phyloP scores from a whole-genome alignment of 2,329 filamentous ascomycete genomes.

The Fusarium domesticum region DNA sequence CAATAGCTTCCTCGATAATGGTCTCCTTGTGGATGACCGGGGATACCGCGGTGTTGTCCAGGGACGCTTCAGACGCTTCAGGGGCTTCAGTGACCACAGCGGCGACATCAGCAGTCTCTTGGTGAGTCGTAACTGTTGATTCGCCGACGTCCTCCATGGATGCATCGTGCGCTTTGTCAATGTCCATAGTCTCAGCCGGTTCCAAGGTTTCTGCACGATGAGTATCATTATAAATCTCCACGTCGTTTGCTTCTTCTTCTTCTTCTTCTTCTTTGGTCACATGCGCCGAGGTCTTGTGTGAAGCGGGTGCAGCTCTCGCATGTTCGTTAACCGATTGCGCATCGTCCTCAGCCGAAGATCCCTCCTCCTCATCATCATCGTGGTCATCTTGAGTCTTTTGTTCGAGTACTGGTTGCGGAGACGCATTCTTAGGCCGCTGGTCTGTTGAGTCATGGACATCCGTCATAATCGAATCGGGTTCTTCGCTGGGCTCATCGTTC shows the following conservation, averaged over 20 bases:
- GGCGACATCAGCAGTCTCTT: constrained; percentile 11
- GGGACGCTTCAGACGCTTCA: constrained; percentile 7
- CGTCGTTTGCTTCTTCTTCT: neutral
- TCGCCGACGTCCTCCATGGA: neutral
- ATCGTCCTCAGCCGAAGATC: constrained; percentile 1
- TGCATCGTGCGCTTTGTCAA: constrained; percentile 13
- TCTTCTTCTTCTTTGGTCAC: neutral
- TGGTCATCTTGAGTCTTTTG: neutral
- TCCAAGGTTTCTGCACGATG: constrained; percentile 1
- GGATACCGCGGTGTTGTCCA: constrained; percentile 2
- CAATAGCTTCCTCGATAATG: constrained; percentile 5
- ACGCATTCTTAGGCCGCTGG: neutral
- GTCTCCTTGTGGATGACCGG: constrained; percentile 4
- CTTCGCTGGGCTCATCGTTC: neutral
- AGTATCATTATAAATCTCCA: constrained; percentile 1
- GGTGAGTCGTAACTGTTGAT: constrained; percentile 2
- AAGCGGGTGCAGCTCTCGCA: constrained; percentile 2
- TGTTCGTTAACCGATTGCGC: constrained; percentile 10
- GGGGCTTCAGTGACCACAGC: constrained; percentile 7
- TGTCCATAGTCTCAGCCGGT: constrained; percentile 21
- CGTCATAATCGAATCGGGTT: neutral
- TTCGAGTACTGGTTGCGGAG: neutral
- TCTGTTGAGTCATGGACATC: constrained; percentile 3
- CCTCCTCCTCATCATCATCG: constrained; percentile 1
- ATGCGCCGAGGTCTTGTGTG: neutral